These are phyloP conservation scores for Lichtheimia ornata DNA, from an alignment of 371 early-diverging fungal genomes.

Conservation along the genomic window DNA sequence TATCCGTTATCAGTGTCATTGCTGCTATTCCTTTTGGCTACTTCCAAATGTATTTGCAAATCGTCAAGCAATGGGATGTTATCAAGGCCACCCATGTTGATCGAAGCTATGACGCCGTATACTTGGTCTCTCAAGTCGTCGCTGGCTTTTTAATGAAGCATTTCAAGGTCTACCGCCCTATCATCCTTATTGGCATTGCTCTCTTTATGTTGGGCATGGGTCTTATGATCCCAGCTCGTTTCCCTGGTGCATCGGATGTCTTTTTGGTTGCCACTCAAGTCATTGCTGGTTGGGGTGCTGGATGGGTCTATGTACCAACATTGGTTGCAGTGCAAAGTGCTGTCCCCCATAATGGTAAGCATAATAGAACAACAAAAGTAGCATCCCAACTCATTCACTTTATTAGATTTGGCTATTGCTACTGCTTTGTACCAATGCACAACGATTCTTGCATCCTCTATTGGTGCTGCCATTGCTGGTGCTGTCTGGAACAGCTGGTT, in stretches of 20 bases:
- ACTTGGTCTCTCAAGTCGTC: constrained; percentile 28
- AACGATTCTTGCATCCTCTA: constrained; percentile 35
- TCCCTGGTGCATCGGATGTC: constrained; percentile 35
- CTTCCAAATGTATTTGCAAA: constrained; percentile 38
- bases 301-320: constrained; percentile 36
- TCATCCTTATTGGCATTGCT: constrained; percentile 41
- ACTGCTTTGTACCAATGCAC: constrained; percentile 44
- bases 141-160: constrained; percentile 40
- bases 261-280: constrained; percentile 46
- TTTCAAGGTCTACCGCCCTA: constrained; percentile 37
- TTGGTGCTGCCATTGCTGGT: constrained; percentile 48
- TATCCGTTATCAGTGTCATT: constrained; percentile 38
- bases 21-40: constrained; percentile 42
- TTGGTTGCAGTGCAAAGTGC: constrained; percentile 26
- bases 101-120: constrained; percentile 44
- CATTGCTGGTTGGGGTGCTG: constrained; percentile 48
- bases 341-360: constrained; percentile 19
- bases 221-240: constrained; percentile 51
- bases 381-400: constrained; percentile 16
- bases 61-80: constrained; percentile 32
- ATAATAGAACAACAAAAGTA: too few species aligned
- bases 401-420: constrained; percentile 34
- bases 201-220: constrained; percentile 43
- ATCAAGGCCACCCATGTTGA: constrained; percentile 31
- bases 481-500: constrained; percentile 49